Percentiles rank a stretch among this genome's conserved stretches.
phyloP scores from a whole-genome alignment of 140 eudicot genomes.

The Cichorium intybus region DNA sequence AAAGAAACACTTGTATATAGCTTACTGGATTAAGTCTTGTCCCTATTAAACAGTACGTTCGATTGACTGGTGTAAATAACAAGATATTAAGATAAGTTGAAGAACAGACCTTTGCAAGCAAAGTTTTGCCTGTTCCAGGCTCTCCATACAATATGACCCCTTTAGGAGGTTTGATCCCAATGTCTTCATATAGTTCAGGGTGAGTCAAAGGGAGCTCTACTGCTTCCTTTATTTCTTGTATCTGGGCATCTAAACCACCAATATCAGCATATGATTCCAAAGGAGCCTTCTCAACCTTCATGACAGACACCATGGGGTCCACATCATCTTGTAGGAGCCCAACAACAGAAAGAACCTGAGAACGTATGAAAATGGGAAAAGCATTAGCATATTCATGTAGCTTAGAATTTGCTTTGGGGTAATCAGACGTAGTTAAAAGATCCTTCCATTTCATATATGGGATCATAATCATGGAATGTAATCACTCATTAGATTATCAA shows the following conservation, averaged over 20 bases:
- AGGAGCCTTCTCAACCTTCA: constrained; percentile 99
- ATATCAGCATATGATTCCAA: constrained; percentile 96
- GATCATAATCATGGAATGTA: neutral
- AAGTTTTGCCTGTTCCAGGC: constrained; percentile 96
- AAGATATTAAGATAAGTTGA: neutral
- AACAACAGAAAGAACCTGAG: constrained; percentile 95
- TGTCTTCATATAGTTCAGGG: constrained; percentile 93
- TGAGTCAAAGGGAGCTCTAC: constrained; percentile 97
- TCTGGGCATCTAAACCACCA: constrained; percentile 96
- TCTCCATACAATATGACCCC: constrained; percentile 98
- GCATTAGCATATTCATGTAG: constrained; percentile 8
- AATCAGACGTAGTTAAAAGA: neutral
- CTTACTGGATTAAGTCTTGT: neutral
- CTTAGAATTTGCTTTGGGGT: neutral
- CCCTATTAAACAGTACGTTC: too few species aligned
- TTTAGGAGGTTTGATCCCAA: constrained; percentile 96
- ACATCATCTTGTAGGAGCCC: constrained; percentile 96
- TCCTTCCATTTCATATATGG: neutral
- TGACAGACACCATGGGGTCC: constrained; percentile 96
- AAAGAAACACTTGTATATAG: too few species aligned
- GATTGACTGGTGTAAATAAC: neutral
- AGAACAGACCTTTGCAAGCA: constrained; percentile 84
- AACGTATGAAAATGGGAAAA: neutral
- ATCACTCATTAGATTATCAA: too few species aligned
- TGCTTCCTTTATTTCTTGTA: constrained; percentile 96